These are phyloP conservation scores for Rosa lucieae DNA, from an alignment of 306 rosid genomes.

Conservation along the genomic window DNA sequence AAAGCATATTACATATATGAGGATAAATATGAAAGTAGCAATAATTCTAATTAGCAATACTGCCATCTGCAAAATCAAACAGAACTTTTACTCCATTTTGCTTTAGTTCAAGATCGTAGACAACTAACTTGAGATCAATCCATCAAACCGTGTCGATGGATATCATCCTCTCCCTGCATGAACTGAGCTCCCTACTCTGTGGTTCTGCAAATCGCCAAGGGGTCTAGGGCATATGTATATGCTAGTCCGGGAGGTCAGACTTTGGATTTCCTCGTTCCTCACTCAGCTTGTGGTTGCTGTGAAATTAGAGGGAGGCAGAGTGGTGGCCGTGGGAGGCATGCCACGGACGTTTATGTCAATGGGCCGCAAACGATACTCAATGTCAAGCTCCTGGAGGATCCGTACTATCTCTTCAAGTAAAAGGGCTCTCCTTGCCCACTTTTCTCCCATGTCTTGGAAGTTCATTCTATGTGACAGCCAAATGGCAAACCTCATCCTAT, in stretches of 20 bases:
- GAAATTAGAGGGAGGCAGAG: constrained; percentile 54
- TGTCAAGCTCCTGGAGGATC: constrained; percentile 72
- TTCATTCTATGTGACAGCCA: constrained; percentile 83
- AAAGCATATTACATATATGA: not conserved
- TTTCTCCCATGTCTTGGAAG: constrained; percentile 86
- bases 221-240: not conserved
- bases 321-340: constrained; percentile 52
- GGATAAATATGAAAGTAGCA: not conserved
- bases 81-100: not conserved
- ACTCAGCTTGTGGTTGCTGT: constrained; percentile 37
- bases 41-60: not conserved
- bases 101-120: not conserved
- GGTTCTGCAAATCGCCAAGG: not conserved
- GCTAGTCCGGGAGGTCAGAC: not conserved
- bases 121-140: constrained; percentile 11
- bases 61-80: constrained; percentile 7
- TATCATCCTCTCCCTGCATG: not conserved
- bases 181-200: not conserved
- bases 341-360: constrained; percentile 57
- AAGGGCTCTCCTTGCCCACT: constrained; percentile 55
- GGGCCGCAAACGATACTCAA: constrained; percentile 71
- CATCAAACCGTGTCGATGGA: constrained; percentile 1
- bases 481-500: constrained; percentile 53
- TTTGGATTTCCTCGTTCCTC: not conserved
- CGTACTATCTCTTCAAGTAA: constrained; percentile 75